phyloP scores from a whole-genome alignment of 1,139 yeast genomes.

The Groenewaldozyma sp. region DNA sequence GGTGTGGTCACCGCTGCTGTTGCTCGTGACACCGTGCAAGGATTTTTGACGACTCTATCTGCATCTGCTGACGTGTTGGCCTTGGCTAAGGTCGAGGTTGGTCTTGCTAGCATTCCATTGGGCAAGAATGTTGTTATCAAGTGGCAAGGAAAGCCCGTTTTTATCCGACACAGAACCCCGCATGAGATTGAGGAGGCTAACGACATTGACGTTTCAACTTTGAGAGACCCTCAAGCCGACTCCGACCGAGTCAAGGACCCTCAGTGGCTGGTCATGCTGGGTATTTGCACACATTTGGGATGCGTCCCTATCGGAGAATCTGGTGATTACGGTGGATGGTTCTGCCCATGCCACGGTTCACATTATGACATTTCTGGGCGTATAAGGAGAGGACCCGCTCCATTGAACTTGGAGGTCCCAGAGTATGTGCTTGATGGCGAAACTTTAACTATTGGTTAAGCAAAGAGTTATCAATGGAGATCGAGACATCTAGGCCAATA shows the following conservation, averaged over 20 bases:
- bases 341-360: conserved; percentile 99
- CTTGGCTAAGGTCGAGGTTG: conserved; percentile 98
- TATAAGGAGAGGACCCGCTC: conserved; percentile 99
- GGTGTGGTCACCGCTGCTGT: conserved; percentile 94
- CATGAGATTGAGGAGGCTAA: conserved; percentile 94
- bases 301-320: conserved; percentile 99
- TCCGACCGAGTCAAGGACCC: conserved; percentile 93
- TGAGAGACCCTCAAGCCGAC: conserved; percentile 94
- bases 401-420: conserved; percentile 96
- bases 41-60: conserved; percentile 86
- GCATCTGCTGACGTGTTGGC: conserved; percentile 99
- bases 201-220: conserved; percentile 55
- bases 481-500: too few relatives aligned
- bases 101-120: conserved; percentile 86
- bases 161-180: conserved; percentile 96
- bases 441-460: conserved; percentile 74
- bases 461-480: too few relatives aligned
- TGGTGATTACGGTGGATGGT: conserved; percentile 99
- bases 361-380: conserved; percentile 99
- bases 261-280: conserved; percentile 98
- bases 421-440: conserved; percentile 73
- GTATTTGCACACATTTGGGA: conserved; percentile 99
- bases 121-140: conserved; percentile 97
- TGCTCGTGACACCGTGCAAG: conserved; percentile 96
- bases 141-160: conserved; percentile 99